phyloP scores from a whole-genome alignment of 495 filamentous ascomycete genomes.

The Penicillium dipodomyicola region DNA sequence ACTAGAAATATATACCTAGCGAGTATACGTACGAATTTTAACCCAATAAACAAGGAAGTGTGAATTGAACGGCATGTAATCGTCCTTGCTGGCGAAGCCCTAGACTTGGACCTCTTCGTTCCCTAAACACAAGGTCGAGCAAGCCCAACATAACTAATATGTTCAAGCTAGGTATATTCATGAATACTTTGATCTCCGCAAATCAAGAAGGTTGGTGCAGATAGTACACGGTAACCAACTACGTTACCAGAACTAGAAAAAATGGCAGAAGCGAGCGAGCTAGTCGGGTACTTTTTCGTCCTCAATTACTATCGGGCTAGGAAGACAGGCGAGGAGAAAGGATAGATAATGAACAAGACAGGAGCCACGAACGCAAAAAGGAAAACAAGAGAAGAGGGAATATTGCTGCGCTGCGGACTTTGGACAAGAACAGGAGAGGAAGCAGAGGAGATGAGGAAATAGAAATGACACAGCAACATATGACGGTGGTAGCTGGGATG shows the following conservation, averaged over 20 bases:
- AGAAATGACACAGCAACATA: conserved; percentile 20
- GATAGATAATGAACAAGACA: conserved; percentile 30
- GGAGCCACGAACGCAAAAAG: conserved; percentile 34
- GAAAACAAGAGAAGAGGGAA: conserved; percentile 39
- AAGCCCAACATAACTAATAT: neutral
- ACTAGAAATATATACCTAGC: no score
- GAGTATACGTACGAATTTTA: no score
- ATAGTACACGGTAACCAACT: no score
- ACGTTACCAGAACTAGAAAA: neutral
- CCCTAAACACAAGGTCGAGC: neutral
- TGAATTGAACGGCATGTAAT: neutral
- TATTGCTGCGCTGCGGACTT: conserved; percentile 47
- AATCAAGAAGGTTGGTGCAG: neutral
- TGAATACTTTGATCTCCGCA: neutral
- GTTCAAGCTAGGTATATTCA: neutral
- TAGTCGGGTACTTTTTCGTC: conserved; percentile 37
- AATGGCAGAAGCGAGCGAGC: neutral
- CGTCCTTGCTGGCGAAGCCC: neutral
- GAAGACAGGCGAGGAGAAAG: conserved; percentile 30
- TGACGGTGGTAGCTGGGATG: conserved; percentile 5
- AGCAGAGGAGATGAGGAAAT: conserved; percentile 21
- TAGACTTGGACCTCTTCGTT: neutral
- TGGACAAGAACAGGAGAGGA: conserved; percentile 40
- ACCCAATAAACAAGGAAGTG: no score
- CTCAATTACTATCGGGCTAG: conserved; percentile 40